A percentile compares a stretch with the other conserved stretches of the same genome.
Evolutionary conservation across 1,284 basidiomycete genomes (phyloP).

Genomic region (Microstroma glucosiphilum): DNA sequence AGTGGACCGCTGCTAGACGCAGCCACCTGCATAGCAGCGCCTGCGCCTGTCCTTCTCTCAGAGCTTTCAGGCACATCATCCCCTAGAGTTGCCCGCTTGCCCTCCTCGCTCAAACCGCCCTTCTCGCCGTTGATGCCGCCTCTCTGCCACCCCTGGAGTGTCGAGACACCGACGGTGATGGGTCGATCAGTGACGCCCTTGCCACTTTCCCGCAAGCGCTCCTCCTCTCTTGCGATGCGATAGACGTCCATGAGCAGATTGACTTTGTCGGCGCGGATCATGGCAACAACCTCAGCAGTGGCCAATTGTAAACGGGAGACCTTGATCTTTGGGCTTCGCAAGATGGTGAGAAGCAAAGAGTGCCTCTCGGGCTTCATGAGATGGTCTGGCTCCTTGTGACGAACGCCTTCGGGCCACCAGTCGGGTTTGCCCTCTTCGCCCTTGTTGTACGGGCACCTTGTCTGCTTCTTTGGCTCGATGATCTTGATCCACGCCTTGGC

Average conservation of each 20-base stretch:
- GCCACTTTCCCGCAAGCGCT: conserved; percentile 31
- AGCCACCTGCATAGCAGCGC: too few relatives aligned
- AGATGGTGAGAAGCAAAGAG: conserved; percentile 53
- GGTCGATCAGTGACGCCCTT: conserved; percentile 19
- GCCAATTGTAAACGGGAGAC: conserved; percentile 55
- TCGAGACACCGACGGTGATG: conserved; percentile 37
- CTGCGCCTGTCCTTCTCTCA: background rate
- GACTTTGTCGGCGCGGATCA: conserved; percentile 54
- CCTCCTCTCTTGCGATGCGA: conserved; percentile 53
- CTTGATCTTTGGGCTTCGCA: conserved; percentile 51
- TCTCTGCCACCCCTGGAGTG: conserved; percentile 34
- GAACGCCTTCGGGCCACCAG: conserved; percentile 57
- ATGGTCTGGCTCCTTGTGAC: conserved; percentile 58
- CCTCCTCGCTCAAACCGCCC: background rate
- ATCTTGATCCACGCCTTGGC: conserved; percentile 54
- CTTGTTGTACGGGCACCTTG: conserved; percentile 56
- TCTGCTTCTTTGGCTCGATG: conserved; percentile 58
- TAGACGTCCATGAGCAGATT: conserved; percentile 55
- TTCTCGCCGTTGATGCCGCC: background rate
- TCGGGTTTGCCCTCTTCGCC: conserved; percentile 55
- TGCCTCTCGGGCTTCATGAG: conserved; percentile 54
- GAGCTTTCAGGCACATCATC: background rate
- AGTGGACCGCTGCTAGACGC: too few relatives aligned
- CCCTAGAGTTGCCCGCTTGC: conserved; percentile 1
- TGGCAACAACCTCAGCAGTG: conserved; percentile 54